Conservation (phyloP, 129 eudicot species). For the Logfia minima region DNA sequence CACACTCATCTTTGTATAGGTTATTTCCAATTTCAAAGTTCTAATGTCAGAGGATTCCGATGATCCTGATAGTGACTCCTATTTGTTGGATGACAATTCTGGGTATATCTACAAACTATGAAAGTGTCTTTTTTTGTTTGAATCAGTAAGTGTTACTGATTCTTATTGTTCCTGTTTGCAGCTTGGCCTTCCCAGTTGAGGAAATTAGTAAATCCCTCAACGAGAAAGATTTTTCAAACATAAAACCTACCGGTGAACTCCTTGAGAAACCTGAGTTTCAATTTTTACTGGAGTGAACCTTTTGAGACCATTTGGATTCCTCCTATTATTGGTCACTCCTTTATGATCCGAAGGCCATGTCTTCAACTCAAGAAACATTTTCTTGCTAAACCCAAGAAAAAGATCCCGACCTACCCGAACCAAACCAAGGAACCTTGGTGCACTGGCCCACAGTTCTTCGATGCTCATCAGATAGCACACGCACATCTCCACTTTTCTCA, state of each 20-base stretch:
- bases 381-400: slow-evolving; percentile 16
- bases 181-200: slow-evolving; percentile 67
- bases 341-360: slow-evolving; percentile 15
- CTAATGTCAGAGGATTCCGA: slow-evolving; percentile 49
- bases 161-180: slow-evolving; percentile 34
- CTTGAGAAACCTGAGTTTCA: slow-evolving; percentile 61
- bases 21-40: slow-evolving; percentile 54
- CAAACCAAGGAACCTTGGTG: slow-evolving; percentile 22
- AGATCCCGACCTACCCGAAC: slow-evolving; percentile 14
- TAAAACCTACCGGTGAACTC: slow-evolving; percentile 54
- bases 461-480: slow-evolving; percentile 4
- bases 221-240: slow-evolving; percentile 53
- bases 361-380: slow-evolving; percentile 6
- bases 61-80: slow-evolving; percentile 50
- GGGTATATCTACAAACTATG: slow-evolving; percentile 39
- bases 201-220: slow-evolving; percentile 42
- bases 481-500: background rate
- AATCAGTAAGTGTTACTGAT: slow-evolving; percentile 6
- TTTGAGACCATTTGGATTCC: slow-evolving; percentile 13
- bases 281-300: slow-evolving; percentile 56
- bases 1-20: slow-evolving; percentile 34
- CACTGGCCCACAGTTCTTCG: background rate
- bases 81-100: slow-evolving; percentile 68
- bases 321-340: slow-evolving; percentile 20
- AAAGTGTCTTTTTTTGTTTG: background rate